phyloP scores from a whole-genome alignment of 2,329 filamentous ascomycete genomes.

The Sodiomyces alkalinus region DNA sequence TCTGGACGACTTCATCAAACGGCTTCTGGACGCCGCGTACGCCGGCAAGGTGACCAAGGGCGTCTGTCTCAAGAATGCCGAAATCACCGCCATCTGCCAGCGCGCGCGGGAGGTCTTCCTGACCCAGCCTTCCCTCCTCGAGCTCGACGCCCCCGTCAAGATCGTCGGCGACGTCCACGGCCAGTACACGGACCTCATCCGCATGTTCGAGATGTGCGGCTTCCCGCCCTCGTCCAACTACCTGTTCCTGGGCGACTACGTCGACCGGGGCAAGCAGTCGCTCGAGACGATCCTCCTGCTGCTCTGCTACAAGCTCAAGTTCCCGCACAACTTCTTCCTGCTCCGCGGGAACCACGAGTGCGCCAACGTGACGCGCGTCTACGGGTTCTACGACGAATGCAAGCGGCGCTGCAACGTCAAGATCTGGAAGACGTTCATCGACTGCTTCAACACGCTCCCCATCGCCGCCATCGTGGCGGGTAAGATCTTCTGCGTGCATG shows the following conservation, averaged over 20 bases:
- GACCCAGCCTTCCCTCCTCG: constrained; percentile 79
- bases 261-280: constrained; percentile 91
- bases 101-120: constrained; percentile 80
- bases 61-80: constrained; percentile 92
- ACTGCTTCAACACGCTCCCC: constrained; percentile 89
- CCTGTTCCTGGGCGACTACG: constrained; percentile 89
- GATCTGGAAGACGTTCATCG: constrained; percentile 95
- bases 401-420: constrained; percentile 94
- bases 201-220: constrained; percentile 97
- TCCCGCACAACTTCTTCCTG: constrained; percentile 93
- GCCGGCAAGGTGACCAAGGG: constrained; percentile 95
- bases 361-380: constrained; percentile 87
- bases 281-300: constrained; percentile 87
- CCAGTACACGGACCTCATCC: constrained; percentile 89
- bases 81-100: constrained; percentile 86
- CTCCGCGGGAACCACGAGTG: constrained; percentile 93
- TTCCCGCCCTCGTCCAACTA: constrained; percentile 89
- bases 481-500: constrained; percentile 97
- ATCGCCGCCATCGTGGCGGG: constrained; percentile 94
- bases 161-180: constrained; percentile 96
- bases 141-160: constrained; percentile 89
- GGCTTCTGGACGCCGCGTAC: constrained; percentile 86
- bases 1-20: constrained; percentile 92
- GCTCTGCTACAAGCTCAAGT: constrained; percentile 94
- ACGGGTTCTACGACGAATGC: constrained; percentile 97